phyloP scores from a whole-genome alignment of 176 grass and related monocot genomes.

The Zea mays region DNA sequence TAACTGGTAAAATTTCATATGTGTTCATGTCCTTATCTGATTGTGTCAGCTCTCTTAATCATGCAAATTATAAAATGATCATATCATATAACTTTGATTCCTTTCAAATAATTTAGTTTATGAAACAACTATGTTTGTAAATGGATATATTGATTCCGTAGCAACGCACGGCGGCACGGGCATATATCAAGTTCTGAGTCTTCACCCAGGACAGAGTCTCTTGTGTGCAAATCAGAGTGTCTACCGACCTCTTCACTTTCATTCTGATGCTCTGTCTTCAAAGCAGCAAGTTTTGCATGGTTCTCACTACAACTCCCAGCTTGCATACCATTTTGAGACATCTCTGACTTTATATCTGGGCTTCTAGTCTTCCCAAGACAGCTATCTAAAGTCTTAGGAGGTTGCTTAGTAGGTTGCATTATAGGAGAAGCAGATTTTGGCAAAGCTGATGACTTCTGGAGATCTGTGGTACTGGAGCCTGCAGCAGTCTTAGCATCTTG shows the following conservation, averaged over 20 bases:
- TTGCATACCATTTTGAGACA: conserved; percentile 39
- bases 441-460: conserved; percentile 14
- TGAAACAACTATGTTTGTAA: no score
- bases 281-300: conserved; percentile 28
- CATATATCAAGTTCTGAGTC: conserved; percentile 36
- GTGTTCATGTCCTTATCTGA: no score
- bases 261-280: conserved; percentile 36
- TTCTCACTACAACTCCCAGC: conserved; percentile 28
- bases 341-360: conserved; percentile 34
- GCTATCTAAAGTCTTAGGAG: conserved; percentile 1
- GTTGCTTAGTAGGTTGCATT: conserved; percentile 14
- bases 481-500: not conserved
- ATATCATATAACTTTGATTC: no score
- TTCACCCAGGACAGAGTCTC: conserved; percentile 33
- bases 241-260: conserved; percentile 39
- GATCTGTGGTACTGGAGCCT: conserved; percentile 26
- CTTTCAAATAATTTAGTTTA: no score
- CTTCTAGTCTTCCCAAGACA: conserved; percentile 34
- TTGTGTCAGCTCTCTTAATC: no score
- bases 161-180: no score
- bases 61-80: no score
- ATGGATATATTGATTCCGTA: no score
- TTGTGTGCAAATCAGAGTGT: conserved; percentile 28
- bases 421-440: conserved; percentile 35
- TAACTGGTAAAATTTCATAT: no score